These are phyloP conservation scores for Melanogaster broomeanus DNA, from an alignment of 768 basidiomycete genomes.

Conservation along the genomic window DNA sequence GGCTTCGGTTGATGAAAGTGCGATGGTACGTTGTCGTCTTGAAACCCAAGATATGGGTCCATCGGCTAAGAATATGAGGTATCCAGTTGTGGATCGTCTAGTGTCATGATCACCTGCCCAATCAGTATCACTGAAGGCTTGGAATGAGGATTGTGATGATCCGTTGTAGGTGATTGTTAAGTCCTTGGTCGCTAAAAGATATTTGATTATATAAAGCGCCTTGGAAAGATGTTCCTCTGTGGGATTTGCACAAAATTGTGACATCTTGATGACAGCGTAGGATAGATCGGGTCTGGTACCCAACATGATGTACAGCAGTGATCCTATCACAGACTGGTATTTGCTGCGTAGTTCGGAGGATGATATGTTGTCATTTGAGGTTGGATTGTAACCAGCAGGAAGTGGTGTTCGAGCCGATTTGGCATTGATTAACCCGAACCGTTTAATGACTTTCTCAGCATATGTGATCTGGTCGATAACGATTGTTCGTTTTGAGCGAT, in stretches of 20 bases:
- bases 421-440: too few relatives aligned
- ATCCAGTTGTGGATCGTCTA: background rate
- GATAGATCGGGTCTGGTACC: conserved; percentile 33
- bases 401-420: background rate
- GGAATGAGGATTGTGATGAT: background rate
- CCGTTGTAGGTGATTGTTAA: background rate
- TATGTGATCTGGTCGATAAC: too few relatives aligned
- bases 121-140: background rate
- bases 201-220: background rate
- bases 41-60: background rate
- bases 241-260: conserved; percentile 15
- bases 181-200: background rate
- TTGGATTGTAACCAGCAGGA: conserved; percentile 3
- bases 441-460: too few relatives aligned
- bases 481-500: too few relatives aligned
- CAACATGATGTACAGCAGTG: conserved; percentile 30
- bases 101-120: background rate
- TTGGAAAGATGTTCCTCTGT: background rate
- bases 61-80: background rate
- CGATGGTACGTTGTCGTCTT: conserved; percentile 1
- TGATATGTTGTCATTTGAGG: background rate
- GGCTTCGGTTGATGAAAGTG: conserved; percentile 36
- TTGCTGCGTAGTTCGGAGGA: background rate
- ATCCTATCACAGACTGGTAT: conserved; percentile 23
- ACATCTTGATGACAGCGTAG: conserved; percentile 23